Conservation (phyloP, 176 grass and related monocot genomes). For the sorghum (Sorghum bicolor) region Sorghum_bicolor_NCBIv3 NC_012870.2:11658001-11658500, state of each 20-base stretch:
- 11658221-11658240: background rate
- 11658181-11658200: background rate
- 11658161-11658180: background rate
- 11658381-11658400: slow-evolving; percentile 61
- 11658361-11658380: slow-evolving; percentile 62
- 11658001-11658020: too few species aligned
- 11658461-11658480: slow-evolving; percentile 74
- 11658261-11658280: slow-evolving; percentile 20
- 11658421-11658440: slow-evolving; percentile 93
- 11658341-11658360: slow-evolving; percentile 46
- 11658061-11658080: too few species aligned
- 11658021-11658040: too few species aligned
- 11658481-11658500: slow-evolving; percentile 80
- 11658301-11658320: slow-evolving; percentile 76
- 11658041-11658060: too few species aligned
- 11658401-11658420: slow-evolving; percentile 81
- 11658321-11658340: slow-evolving; percentile 56
- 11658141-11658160: background rate
- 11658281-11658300: background rate
- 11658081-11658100: too few species aligned
- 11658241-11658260: background rate
- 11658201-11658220: background rate
- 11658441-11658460: slow-evolving; percentile 94
- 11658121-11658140: too few species aligned
- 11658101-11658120: too few species aligned